Evolutionary conservation across 1,284 basidiomycete species (phyloP).

Genomic region (Inonotus obliquus): DNA sequence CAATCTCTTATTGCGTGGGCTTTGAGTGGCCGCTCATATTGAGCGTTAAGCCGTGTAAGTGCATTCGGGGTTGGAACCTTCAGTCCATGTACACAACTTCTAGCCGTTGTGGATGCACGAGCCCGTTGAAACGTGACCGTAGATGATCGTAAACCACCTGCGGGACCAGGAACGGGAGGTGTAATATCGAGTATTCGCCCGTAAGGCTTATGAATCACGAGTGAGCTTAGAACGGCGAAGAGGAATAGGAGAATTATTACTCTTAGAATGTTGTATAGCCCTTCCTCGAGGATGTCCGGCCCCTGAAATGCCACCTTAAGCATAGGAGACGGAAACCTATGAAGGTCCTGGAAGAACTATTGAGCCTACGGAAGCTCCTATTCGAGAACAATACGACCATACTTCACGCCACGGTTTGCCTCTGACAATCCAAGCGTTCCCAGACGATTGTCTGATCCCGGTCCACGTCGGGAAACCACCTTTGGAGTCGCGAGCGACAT

Average conservation of each 20-base stretch:
- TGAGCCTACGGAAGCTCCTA: neutral
- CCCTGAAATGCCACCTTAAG: conserved; percentile 84
- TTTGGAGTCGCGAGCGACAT: conserved; percentile 36
- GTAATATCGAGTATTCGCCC: conserved; percentile 73
- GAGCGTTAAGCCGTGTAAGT: conserved; percentile 57
- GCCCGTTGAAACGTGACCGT: conserved; percentile 59
- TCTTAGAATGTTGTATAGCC: conserved; percentile 64
- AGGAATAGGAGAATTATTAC: conserved; percentile 36
- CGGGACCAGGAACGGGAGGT: conserved; percentile 56
- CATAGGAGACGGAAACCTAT: conserved; percentile 69
- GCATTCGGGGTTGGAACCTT: conserved; percentile 31
- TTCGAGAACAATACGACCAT: conserved; percentile 20
- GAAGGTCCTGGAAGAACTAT: conserved; percentile 61
- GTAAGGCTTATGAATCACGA: conserved; percentile 56
- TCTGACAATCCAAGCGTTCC: conserved; percentile 74
- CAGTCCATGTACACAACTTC: conserved; percentile 82
- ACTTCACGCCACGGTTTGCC: conserved; percentile 85
- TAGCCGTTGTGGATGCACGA: conserved; percentile 74
- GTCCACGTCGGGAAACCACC: conserved; percentile 65
- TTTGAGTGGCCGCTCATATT: conserved; percentile 74
- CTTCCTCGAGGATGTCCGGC: conserved; percentile 77
- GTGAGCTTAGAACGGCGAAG: conserved; percentile 5
- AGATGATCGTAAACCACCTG: conserved; percentile 65
- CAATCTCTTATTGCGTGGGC: conserved; percentile 79
- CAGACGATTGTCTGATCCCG: conserved; percentile 40